Base-by-base conservation (phyloP, 768 basidiomycete genomes). In the Trametes cingulata region DNA sequence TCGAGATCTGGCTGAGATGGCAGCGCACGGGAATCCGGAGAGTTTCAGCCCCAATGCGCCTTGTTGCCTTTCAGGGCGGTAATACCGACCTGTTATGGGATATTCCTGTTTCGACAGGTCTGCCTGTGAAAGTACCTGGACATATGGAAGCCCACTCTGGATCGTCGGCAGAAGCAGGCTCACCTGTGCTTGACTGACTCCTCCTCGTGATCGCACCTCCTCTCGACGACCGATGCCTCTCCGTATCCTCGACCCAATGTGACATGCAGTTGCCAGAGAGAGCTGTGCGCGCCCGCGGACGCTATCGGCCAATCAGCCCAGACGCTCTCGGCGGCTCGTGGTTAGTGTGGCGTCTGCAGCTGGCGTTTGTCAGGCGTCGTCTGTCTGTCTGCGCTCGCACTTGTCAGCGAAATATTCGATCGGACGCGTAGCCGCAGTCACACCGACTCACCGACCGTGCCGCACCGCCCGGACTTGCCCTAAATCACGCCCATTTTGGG, bases 151-250 rank as follows among this genome's bases (percentile, higher is more conserved):
- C 48, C 39, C 49, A 27, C 50, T 56, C 52, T 66, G 47, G 62
- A 62, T 64, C 61, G 68, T 64, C 65, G 62, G 64, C 58, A 61
- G 58, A 58, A 65, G 60, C 49, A 39, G 14, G 48, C 59, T 63
- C 65, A 60, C 64, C 56, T 58, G 56, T 57, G 56, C 37, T 17
- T 39, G 47, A 40, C 35, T 29, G 29, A 19, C 53, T 42, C 52
- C 53, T 42, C 52, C 63, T 52, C 63, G 66, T 61, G 63, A 58
- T 61, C 60, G 25, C 47, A 49, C 29, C 35, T 19, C 33, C 52
- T 53, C 48, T 52, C 58, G 61, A 57, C 41, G 56, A 57, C 54
- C 35, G 46, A 53, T 61, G 41, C 50, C 42, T 33, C 49, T 58
- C 58, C 39, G 46, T 53, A 17, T 39, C 29, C 42, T 42, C 24